phyloP scores from a whole-genome alignment of 305 asterid species.

The Fraxinus sp. region DNA sequence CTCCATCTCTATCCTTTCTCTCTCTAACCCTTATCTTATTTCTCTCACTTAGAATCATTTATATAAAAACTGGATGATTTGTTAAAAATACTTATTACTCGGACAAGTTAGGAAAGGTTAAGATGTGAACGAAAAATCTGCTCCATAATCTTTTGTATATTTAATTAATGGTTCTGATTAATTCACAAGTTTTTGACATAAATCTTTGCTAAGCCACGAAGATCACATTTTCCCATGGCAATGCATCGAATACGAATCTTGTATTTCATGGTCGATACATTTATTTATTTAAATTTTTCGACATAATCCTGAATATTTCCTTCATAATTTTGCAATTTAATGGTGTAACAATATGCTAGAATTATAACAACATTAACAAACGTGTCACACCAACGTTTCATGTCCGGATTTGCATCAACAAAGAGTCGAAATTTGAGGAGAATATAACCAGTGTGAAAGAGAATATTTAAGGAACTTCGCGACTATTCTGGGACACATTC shows the following conservation, averaged over 20 bases:
- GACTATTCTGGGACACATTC: not conserved
- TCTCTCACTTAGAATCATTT: not conserved
- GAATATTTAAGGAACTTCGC: not conserved
- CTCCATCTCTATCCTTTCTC: slow-evolving; percentile 35
- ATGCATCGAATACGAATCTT: not conserved
- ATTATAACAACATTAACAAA: not conserved
- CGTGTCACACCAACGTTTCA: not conserved
- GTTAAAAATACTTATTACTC: not conserved
- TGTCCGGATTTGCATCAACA: not conserved
- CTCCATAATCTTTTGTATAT: not conserved
- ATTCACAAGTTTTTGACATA: not conserved
- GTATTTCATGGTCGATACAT: not conserved
- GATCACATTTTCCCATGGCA: not conserved
- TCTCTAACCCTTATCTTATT: not conserved
- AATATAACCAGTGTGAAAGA: not conserved
- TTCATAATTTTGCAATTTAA: not conserved
- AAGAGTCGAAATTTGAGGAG: not conserved
- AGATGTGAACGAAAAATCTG: not conserved
- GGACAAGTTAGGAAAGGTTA: not conserved
- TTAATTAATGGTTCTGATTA: not conserved
- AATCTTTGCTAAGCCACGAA: not conserved
- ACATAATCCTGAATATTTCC: not conserved
- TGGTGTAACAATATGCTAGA: not conserved
- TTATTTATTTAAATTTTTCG: not conserved
- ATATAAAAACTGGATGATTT: not conserved